Evolutionary conservation across 805 yeast species (phyloP).

Genomic region (Yarrowia osloensis): DNA sequence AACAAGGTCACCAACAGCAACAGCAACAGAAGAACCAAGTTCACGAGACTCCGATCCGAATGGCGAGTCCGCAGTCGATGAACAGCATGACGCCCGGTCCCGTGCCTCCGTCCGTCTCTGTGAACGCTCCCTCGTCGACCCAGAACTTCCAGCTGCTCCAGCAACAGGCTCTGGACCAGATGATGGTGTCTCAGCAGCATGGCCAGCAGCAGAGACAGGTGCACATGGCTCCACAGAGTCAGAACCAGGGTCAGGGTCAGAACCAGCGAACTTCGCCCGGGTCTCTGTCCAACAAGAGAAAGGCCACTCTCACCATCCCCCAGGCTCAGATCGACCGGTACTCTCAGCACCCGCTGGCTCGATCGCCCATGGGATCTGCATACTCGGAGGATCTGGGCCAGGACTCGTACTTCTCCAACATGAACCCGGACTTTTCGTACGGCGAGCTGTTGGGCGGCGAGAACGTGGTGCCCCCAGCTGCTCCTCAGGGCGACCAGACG

Average conservation of each 20-base stretch:
- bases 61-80: neutral
- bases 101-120: neutral
- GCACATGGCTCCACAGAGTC: neutral
- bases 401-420: conserved; percentile 21
- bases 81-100: conserved; percentile 2
- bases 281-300: conserved; percentile 11
- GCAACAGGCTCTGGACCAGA: neutral
- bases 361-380: conserved; percentile 25
- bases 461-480: conserved; percentile 23
- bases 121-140: neutral
- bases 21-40: no score
- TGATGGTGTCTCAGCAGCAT: neutral
- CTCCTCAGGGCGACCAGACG: conserved; percentile 24
- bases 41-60: neutral
- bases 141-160: conserved; percentile 6
- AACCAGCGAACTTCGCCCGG: neutral
- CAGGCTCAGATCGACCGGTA: conserved; percentile 29
- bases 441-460: conserved; percentile 12
- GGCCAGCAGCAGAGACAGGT: neutral
- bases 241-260: neutral
- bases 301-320: conserved; percentile 25
- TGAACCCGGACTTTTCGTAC: conserved; percentile 20
- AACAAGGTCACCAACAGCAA: neutral
- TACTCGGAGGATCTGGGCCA: conserved; percentile 22
- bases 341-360: conserved; percentile 10